These are phyloP conservation scores for Dioszegia hungarica DNA, from an alignment of 768 basidiomycete species.

Conservation along the genomic window DNA sequence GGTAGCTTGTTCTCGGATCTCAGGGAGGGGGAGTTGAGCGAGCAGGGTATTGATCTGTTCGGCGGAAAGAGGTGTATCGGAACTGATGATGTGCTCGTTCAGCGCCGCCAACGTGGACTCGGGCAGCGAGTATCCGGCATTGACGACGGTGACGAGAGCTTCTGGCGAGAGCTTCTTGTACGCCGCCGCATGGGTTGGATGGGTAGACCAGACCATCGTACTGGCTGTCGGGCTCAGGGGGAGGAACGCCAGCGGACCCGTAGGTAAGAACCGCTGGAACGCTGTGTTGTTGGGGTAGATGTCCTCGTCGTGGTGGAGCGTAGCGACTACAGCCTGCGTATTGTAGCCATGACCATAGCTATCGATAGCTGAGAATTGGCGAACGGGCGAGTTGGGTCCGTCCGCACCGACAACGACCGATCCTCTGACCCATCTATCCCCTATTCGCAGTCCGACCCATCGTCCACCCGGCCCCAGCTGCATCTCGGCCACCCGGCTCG, in stretches of 20 bases:
- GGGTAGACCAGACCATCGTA: constrained; percentile 92
- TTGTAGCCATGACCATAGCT: constrained; percentile 90
- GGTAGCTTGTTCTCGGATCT: constrained; percentile 53
- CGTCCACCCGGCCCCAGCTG: constrained; percentile 56
- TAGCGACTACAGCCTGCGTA: constrained; percentile 84
- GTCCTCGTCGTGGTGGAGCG: constrained; percentile 68
- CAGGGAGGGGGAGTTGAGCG: constrained; percentile 56
- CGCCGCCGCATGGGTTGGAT: constrained; percentile 66
- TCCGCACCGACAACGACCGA: constrained; percentile 87
- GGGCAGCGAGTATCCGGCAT: constrained; percentile 70
- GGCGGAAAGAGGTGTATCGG: constrained; percentile 49
- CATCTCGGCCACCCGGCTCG: constrained; percentile 70
- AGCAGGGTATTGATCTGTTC: constrained; percentile 51
- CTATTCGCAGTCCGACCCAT: constrained; percentile 77
- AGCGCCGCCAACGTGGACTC: constrained; percentile 36
- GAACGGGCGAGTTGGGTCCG: constrained; percentile 89
- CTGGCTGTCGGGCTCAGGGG: constrained; percentile 73
- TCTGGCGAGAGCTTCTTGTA: constrained; percentile 63
- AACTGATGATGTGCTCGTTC: constrained; percentile 25
- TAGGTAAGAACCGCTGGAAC: constrained; percentile 90
- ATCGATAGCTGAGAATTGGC: constrained; percentile 74
- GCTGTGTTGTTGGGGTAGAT: constrained; percentile 63
- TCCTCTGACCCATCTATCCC: constrained; percentile 59
- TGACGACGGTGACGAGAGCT: constrained; percentile 70
- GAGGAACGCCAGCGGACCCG: constrained; percentile 91